Evolutionary conservation across 352 stramenopile species (phyloP).

Genomic region (Phytopythium boreale): DNA sequence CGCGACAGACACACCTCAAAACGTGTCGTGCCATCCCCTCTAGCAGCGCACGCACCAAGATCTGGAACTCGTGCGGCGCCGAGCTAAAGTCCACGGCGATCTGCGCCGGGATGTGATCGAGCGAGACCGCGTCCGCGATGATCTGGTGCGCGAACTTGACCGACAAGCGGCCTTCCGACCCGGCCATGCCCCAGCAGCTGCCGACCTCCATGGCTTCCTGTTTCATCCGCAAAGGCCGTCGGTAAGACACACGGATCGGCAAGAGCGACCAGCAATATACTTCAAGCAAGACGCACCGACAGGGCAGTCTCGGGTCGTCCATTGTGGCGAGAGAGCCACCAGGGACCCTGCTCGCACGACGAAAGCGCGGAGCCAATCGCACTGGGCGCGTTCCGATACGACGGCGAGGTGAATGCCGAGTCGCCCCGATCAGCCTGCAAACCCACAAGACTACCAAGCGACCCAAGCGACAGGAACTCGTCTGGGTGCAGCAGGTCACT

Average conservation of each 20-base stretch:
- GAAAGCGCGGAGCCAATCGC: slow-evolving; percentile 34
- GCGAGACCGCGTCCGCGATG: slow-evolving; percentile 57
- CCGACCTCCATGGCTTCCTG: slow-evolving; percentile 85
- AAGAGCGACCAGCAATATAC: background rate
- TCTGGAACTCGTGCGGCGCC: slow-evolving; percentile 57
- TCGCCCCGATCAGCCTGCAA: slow-evolving; percentile 14
- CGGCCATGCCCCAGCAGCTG: slow-evolving; percentile 73
- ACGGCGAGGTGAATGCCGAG: slow-evolving; percentile 53
- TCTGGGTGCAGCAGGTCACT: slow-evolving; percentile 58
- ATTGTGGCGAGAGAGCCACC: slow-evolving; percentile 79
- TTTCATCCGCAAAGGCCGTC: background rate
- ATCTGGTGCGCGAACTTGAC: slow-evolving; percentile 72
- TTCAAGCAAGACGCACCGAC: slow-evolving; percentile 35
- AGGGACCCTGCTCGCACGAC: slow-evolving; percentile 50
- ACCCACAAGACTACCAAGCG: slow-evolving; percentile 29
- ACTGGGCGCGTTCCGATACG: slow-evolving; percentile 38
- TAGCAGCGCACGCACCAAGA: slow-evolving; percentile 36
- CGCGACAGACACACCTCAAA: background rate
- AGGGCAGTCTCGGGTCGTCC: slow-evolving; percentile 71
- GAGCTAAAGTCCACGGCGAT: slow-evolving; percentile 71
- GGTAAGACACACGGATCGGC: background rate
- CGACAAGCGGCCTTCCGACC: slow-evolving; percentile 57
- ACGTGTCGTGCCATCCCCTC: background rate
- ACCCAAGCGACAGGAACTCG: slow-evolving; percentile 25
- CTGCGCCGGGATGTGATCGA: slow-evolving; percentile 77